Base-by-base conservation (phyloP, 129 eudicot species). In the Flaveria trinervia region DNA sequence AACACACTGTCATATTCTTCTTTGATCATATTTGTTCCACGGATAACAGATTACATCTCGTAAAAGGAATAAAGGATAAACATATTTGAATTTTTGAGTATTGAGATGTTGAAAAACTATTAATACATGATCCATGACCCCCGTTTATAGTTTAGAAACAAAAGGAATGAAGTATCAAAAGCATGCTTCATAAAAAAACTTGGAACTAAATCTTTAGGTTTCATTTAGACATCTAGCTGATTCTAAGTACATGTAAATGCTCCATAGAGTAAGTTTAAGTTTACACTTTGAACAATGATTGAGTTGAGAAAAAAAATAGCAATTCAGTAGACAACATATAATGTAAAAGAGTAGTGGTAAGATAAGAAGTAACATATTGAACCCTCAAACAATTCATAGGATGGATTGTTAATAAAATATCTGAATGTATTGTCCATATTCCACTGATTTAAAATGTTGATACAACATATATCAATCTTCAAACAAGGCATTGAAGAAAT, bases 1-100 rank as follows among this genome's bases (percentile, higher is more conserved):
- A 94, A 87, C 74, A 84, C 89, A 81, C 98, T 91, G 90, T 48
- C 74, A 83, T 61, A 73, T 74, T 28, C 22, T 71, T 70, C 26
- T 59, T 69, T 61, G 26, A 20, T 78, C 65, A 67, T 71, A 48
- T 48, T 77, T 17, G 75, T 50, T 70, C 4, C 67, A 62, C 15
- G 5, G 36, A 36, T 65, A 77, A 70, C 16, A 49, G 45, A 68
- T 46, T 69, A 75, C 41, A 72, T 44, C 52, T 11, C 22, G 12
- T 54, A 73, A 52, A 70, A 12, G 46, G 77, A 65, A 59, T 26
- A 26, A 26, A 26, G 0, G 28, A 26, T 26, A 56, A 26, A 60
- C 17, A 25, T 57, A 20, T 57, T 78, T 7, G 25, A 11, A 44
- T 20, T 12, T 20, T 20, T 77, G 30, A 55, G 17, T 39, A n/a